Conservation (phyloP, 2,329 filamentous ascomycete species). For the Fusarium sp. region DNA sequence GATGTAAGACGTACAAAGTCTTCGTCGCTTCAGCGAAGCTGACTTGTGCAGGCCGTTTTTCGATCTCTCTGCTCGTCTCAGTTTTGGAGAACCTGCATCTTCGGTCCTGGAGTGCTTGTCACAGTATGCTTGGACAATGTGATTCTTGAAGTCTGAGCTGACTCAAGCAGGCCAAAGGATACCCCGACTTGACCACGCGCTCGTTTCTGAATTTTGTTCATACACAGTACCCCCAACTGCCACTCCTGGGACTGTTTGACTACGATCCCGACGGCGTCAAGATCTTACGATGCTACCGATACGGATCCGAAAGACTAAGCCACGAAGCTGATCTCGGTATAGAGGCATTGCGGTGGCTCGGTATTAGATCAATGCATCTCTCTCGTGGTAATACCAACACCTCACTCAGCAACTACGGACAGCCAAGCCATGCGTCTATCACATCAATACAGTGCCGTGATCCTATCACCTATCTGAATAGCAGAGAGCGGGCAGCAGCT, state of each 20-base stretch:
- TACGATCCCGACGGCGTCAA: conserved; percentile 80
- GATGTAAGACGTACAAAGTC: conserved; percentile 60
- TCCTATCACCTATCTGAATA: conserved; percentile 54
- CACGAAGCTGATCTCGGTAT: conserved; percentile 66
- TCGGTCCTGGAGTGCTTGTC: conserved; percentile 70
- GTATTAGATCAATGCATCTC: conserved; percentile 60
- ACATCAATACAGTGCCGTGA: conserved; percentile 42
- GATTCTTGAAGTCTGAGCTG: background rate
- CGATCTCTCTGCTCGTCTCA: conserved; percentile 67
- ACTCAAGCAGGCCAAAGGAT: conserved; percentile 75
- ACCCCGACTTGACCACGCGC: conserved; percentile 78
- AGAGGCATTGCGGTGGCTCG: conserved; percentile 70
- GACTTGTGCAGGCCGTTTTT: conserved; percentile 71
- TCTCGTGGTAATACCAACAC: conserved; percentile 2
- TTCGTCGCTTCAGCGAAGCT: conserved; percentile 21
- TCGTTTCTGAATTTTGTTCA: conserved; percentile 68
- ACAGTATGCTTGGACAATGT: conserved; percentile 59
- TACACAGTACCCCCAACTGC: conserved; percentile 56
- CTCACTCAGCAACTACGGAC: background rate
- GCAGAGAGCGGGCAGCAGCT: conserved; percentile 67
- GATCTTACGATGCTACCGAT: conserved; percentile 78
- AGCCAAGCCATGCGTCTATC: conserved; percentile 29
- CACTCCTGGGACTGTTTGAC: conserved; percentile 73
- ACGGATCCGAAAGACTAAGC: conserved; percentile 69
- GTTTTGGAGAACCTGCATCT: conserved; percentile 61